Evolutionary conservation across 2,329 filamentous ascomycete species (phyloP).

Genomic region (Ophiosphaerella korrae): DNA sequence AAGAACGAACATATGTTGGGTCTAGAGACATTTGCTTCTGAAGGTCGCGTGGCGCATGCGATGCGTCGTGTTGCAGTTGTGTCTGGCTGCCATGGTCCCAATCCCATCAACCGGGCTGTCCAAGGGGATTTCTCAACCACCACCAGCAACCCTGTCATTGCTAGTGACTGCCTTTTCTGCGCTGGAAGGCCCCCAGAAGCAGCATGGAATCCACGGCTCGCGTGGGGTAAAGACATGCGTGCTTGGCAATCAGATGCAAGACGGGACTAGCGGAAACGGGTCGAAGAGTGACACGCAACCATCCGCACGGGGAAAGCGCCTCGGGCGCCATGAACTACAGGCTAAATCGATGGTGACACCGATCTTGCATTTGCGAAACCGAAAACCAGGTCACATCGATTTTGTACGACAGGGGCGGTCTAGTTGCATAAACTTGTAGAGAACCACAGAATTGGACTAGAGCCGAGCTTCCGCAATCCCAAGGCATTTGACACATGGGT

Average conservation of each 20-base stretch:
- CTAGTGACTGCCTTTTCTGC: constrained; percentile 21
- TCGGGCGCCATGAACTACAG: constrained; percentile 35
- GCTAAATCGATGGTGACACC: constrained; percentile 35
- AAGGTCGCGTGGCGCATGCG: not conserved
- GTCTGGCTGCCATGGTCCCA: not conserved
- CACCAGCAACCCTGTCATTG: constrained; percentile 1
- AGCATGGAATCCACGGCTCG: constrained; percentile 29
- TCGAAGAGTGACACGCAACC: constrained; percentile 39
- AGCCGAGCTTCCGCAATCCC: constrained; percentile 3
- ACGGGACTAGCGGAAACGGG: constrained; percentile 25
- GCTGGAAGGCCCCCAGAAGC: constrained; percentile 9
- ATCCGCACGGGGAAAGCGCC: constrained; percentile 36
- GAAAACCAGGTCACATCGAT: constrained; percentile 42
- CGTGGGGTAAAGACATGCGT: constrained; percentile 36
- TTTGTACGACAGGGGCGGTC: constrained; percentile 36
- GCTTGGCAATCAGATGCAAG: constrained; percentile 25
- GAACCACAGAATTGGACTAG: constrained; percentile 14
- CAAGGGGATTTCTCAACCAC: not conserved
- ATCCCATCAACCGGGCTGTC: not conserved
- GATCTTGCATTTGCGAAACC: constrained; percentile 48
- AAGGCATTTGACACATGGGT: not conserved
- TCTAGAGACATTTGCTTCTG: too few relatives aligned
- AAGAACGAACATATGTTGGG: too few relatives aligned
- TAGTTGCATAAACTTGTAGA: constrained; percentile 15
- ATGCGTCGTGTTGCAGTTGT: not conserved